Evolutionary conservation across 192 early-diverging fungal species (phyloP), one percentile per base, ranked within the genome.

Genomic region (Coemansia sp.): DNA sequence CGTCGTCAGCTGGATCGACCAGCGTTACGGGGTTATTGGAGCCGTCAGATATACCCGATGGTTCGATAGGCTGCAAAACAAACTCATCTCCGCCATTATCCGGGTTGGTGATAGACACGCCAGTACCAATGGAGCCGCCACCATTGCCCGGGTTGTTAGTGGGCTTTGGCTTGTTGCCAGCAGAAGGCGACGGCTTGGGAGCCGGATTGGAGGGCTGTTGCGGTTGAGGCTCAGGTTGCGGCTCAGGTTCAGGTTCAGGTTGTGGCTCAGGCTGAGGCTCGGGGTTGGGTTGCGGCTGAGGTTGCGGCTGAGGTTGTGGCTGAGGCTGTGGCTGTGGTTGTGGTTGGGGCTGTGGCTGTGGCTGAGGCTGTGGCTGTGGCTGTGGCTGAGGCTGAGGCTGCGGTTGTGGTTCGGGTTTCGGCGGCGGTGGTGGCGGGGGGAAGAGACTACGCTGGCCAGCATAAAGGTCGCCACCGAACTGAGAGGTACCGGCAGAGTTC

Each of bases 381-480:
- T 56, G 22, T 2, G 56, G 31, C 4, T 32, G 31, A 11, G 29
- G 56, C 56, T 32, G 56, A 24, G 24, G 24, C 24, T 27, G 24
- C 24, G 56, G 56, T 0, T 59, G 13, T 0, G 56, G 56, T 6
- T 59, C 32, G 1, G 56, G 56, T 5, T 36, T 32, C 2, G 13
- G 56, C 13, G 22, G 34, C 5, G 56, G 29, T 17, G 31, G 53
- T 17, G 31, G 55, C 27, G 29, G 56, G 1, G 56, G 56, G 32
- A 36, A 59, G 32, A 59, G 56, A 0, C 34, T 38, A 17, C 56
- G 56, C 32, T 59, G 56, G 4, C 34, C 34, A 11, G 40, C 29
- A 39, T 62, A 61, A 36, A 69, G 36, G n/a, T 69, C 67, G 45
- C 67, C 67, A 32, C 59, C 58, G 53, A 69, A 69, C 41, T 59